Conservation (phyloP, 202 grass and related monocot genomes). For the Musa balbisiana region DNA sequence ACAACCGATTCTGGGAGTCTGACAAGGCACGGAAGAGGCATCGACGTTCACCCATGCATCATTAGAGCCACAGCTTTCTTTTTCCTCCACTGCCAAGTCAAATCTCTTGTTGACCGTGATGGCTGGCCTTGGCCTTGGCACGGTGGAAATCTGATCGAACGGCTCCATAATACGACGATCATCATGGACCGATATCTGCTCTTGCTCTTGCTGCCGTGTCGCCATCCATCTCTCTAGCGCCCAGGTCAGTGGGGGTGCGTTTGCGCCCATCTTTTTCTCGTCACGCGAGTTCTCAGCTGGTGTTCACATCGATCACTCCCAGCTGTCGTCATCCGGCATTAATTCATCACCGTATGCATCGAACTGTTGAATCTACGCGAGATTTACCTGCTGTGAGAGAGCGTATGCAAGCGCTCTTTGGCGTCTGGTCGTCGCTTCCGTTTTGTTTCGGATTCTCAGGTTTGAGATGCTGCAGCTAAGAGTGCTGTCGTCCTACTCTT, state of each 20-base stretch:
- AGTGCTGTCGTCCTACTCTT: constrained; percentile 98
- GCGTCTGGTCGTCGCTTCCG: constrained; percentile 83
- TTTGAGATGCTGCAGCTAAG: constrained; percentile 68
- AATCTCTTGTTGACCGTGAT: constrained; percentile 36
- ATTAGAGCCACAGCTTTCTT: constrained; percentile 93
- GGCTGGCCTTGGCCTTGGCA: constrained; percentile 38
- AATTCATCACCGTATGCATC: background rate
- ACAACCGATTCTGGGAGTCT: constrained; percentile 37
- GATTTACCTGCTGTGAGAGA: constrained; percentile 77
- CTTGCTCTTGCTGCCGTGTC: constrained; percentile 40
- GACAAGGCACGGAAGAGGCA: constrained; percentile 32
- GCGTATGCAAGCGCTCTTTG: constrained; percentile 86
- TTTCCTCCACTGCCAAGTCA: constrained; percentile 64
- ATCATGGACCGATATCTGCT: constrained; percentile 14
- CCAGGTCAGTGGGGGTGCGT: constrained; percentile 44
- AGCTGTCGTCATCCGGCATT: background rate
- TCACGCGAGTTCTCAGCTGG: constrained; percentile 52
- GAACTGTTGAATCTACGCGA: background rate
- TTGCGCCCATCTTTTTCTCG: constrained; percentile 53
- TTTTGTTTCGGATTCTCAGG: constrained; percentile 68
- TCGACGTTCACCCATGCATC: constrained; percentile 85
- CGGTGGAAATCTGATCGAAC: constrained; percentile 18
- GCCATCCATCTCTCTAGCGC: constrained; percentile 99
- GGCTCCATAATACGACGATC: constrained; percentile 52
- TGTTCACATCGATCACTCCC: background rate